Evolutionary conservation across 75 land plant genomes (phyloP).

Genomic region (Isoetes taiwanensis): DNA sequence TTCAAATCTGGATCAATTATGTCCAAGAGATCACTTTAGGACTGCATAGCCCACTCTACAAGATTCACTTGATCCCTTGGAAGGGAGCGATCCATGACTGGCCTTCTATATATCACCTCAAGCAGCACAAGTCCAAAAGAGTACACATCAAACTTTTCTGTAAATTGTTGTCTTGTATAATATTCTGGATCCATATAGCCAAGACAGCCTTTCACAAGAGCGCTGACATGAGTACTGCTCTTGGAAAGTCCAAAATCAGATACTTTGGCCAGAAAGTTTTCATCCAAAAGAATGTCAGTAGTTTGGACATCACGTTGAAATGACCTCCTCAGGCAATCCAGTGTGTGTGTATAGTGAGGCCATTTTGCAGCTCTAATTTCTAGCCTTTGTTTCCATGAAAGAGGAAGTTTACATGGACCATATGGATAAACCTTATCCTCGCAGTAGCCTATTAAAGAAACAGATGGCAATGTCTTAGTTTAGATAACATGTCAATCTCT

Average conservation of each 20-base stretch:
- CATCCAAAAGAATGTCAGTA: constrained; percentile 1
- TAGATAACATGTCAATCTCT: constrained; percentile 4
- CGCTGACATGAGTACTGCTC: background rate
- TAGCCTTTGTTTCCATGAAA: constrained; percentile 5
- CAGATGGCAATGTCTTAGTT: background rate
- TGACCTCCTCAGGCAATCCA: background rate
- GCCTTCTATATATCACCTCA: background rate
- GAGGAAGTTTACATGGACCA: background rate
- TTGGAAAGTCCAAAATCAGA: constrained; percentile 1
- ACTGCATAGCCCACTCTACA: constrained; percentile 81
- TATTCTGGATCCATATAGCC: constrained; percentile 1
- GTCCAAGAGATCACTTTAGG: constrained; percentile 14
- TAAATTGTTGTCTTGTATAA: background rate
- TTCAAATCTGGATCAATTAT: constrained; percentile 27
- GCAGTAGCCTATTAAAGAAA: constrained; percentile 1
- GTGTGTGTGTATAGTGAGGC: constrained; percentile 1
- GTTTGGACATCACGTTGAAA: background rate
- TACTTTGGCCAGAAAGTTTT: background rate
- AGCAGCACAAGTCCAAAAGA: constrained; percentile 3
- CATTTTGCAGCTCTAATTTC: constrained; percentile 1
- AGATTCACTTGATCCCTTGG: constrained; percentile 74
- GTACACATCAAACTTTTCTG: constrained; percentile 4
- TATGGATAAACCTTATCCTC: background rate
- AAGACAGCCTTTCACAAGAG: background rate
- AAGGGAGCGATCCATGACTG: constrained; percentile 17